Base-by-base conservation (phyloP, 2,329 filamentous ascomycete species). In the Falciphora oryzae region DNA sequence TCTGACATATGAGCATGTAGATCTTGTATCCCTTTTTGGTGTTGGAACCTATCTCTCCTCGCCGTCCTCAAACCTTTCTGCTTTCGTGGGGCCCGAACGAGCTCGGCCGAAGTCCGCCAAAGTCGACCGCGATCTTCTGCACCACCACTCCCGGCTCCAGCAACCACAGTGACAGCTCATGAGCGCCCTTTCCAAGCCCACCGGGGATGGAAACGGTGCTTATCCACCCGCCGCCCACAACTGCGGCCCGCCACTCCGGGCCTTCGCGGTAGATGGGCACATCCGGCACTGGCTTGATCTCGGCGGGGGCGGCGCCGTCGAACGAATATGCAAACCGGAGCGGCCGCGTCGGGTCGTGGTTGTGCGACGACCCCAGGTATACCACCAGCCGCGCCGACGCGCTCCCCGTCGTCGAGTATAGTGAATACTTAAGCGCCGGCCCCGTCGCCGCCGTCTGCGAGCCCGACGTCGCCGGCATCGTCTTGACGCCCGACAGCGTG, bases 71-170 rank as follows among this genome's bases (percentile, higher is more conserved):
- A 10, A 65, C 63, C 62, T n/a, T 56, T 59, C 53, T 61, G 29
- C 70, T 73, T 66, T 72, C 73, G 0, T 71, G 71, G 56, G 73
- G 73, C 11, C 74, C 73, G 66, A 75, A 62, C 60, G 71, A 64
- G 63, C 71, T 73, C 44, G 64, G 13, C 68, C 72, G 71, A 11
- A 73, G 63, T 14, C 73, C 74, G 5, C 73, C 72, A 5, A 73
- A 59, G 66, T 74, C 71, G 3, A 74, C 35, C 56, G 73, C 72
- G 38, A 74, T 57, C 68, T 75, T 74, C 18, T 72, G 73, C 59
- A 75, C 44, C 57, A 73, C 70, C 69, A 75, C 72, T 1, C 72
- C 73, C 58, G 73, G 71, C 66, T 74, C 70, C 44, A 72, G 67
- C 65, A 74, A 60, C 68, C 69, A 72, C 5, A 74, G 27, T 56